Percentiles rank a stretch among this genome's conserved stretches.
These are phyloP conservation scores for Populus alba DNA, from an alignment of 345 rosid genomes.

Conservation along the genomic window DNA sequence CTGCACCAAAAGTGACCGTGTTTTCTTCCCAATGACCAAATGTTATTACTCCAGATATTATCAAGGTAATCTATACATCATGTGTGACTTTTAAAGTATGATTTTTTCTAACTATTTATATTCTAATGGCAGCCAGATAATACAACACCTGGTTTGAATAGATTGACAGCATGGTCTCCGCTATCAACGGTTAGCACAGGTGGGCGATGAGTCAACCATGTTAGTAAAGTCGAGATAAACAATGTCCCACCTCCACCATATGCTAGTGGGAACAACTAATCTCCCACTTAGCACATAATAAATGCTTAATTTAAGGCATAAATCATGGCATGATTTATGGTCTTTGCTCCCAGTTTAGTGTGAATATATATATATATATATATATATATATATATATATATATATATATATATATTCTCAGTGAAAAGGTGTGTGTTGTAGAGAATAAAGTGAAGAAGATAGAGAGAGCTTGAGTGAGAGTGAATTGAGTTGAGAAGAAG, in stretches of 20 bases:
- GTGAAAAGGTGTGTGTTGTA: fast-evolving
- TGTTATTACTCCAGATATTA: slow-evolving; percentile 39
- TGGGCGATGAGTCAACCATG: slow-evolving; percentile 13
- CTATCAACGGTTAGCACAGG: slow-evolving; percentile 28
- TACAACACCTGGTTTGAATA: slow-evolving; percentile 48
- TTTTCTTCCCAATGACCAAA: slow-evolving; percentile 55
- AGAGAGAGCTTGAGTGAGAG: too few species aligned
- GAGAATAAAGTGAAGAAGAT: fast-evolving
- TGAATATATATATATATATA: too few species aligned
- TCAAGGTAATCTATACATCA: slow-evolving; percentile 32
- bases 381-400: too few species aligned
- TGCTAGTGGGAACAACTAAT: too few species aligned
- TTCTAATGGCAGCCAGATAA: slow-evolving; percentile 40
- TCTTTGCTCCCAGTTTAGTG: fast-evolving
- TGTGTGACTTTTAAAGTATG: not conserved
- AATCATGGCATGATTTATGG: too few species aligned
- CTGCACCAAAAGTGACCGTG: slow-evolving; percentile 41
- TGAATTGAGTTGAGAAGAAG: too few species aligned
- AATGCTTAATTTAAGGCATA: too few species aligned
- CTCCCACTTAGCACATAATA: too few species aligned
- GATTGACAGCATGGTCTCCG: slow-evolving; percentile 53
- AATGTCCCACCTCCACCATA: too few species aligned
- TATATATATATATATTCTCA: too few species aligned
- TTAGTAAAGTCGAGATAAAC: too few species aligned
- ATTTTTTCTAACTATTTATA: not conserved